phyloP scores from a whole-genome alignment of 2,329 filamentous ascomycete genomes.

The Dactylellina leptospora region DNA sequence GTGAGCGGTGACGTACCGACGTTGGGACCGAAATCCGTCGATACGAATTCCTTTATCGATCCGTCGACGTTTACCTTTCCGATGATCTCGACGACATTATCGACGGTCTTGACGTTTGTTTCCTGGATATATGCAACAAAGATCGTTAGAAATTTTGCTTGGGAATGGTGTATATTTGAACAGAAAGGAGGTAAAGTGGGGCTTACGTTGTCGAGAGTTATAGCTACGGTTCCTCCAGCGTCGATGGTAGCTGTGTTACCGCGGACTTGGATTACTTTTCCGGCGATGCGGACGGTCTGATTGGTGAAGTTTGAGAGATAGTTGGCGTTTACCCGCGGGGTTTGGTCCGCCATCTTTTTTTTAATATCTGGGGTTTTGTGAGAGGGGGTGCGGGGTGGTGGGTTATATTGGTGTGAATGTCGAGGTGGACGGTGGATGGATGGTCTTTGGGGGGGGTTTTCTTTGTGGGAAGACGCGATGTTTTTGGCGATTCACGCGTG shows the following conservation, averaged over 20 bases:
- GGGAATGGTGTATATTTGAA: background rate
- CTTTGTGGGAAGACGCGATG: conserved; percentile 21
- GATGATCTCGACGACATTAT: conserved; percentile 78
- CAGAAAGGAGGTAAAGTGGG: background rate
- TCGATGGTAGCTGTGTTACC: conserved; percentile 84
- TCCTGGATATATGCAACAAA: conserved; percentile 65
- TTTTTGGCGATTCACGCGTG: conserved; percentile 7
- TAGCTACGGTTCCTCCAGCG: conserved; percentile 77
- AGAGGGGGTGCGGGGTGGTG: background rate
- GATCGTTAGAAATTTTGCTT: conserved; percentile 23
- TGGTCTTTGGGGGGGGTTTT: background rate
- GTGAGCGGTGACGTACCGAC: conserved; percentile 22
- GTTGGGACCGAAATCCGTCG: conserved; percentile 72
- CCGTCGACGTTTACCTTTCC: conserved; percentile 81
- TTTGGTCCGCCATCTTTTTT: conserved; percentile 72
- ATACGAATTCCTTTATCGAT: conserved; percentile 74
- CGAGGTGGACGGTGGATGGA: background rate
- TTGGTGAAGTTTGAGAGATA: conserved; percentile 80
- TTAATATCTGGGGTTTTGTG: background rate
- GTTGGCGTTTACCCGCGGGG: conserved; percentile 82
- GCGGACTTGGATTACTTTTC: conserved; percentile 81
- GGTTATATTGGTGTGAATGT: background rate
- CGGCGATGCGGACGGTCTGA: conserved; percentile 82
- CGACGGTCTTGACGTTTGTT: conserved; percentile 66
- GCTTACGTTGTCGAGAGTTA: conserved; percentile 76